Percentiles rank a stretch among this genome's conserved stretches.
These are phyloP conservation scores for Lachnellula arida DNA, from an alignment of 2,329 filamentous ascomycete genomes.

Conservation along the genomic window DNA sequence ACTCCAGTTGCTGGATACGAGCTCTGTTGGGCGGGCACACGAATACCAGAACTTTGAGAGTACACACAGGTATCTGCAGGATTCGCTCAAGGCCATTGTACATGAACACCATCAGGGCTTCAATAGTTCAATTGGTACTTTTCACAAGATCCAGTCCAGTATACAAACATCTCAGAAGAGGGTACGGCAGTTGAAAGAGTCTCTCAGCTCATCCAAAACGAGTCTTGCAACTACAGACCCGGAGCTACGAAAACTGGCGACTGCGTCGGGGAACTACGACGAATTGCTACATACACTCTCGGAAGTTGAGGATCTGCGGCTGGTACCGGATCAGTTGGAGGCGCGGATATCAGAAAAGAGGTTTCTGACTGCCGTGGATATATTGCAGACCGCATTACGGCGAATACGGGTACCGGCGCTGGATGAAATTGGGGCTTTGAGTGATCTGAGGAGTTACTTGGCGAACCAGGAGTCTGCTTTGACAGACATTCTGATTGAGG, in stretches of 20 bases:
- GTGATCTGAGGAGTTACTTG: slow-evolving; percentile 81
- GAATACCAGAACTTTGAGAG: slow-evolving; percentile 81
- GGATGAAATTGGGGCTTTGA: slow-evolving; percentile 84
- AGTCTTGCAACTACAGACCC: slow-evolving; percentile 82
- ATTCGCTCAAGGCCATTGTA: slow-evolving; percentile 87
- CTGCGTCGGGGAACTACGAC: slow-evolving; percentile 85
- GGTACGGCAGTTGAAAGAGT: slow-evolving; percentile 76
- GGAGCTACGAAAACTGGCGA: slow-evolving; percentile 84
- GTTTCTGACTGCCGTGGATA: slow-evolving; percentile 87
- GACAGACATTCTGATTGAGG: slow-evolving; percentile 94
- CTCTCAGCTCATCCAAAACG: slow-evolving; percentile 73
- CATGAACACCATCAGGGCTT: slow-evolving; percentile 99
- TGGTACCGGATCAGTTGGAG: slow-evolving; percentile 87
- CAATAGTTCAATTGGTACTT: slow-evolving; percentile 97
- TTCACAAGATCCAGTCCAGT: slow-evolving; percentile 95
- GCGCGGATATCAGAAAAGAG: slow-evolving; percentile 94
- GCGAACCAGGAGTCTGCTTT: slow-evolving; percentile 88
- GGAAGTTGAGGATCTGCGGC: slow-evolving; percentile 81
- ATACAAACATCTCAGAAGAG: slow-evolving; percentile 84
- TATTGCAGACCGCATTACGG: slow-evolving; percentile 80
- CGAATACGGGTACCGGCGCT: slow-evolving; percentile 83
- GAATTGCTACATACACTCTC: slow-evolving; percentile 78
- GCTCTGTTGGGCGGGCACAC: slow-evolving; percentile 86
- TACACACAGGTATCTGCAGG: slow-evolving; percentile 84
- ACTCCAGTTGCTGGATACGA: slow-evolving; percentile 89